Conservation (phyloP, 805 yeast genomes). For the Vanderwaltozyma tropicalis region DNA sequence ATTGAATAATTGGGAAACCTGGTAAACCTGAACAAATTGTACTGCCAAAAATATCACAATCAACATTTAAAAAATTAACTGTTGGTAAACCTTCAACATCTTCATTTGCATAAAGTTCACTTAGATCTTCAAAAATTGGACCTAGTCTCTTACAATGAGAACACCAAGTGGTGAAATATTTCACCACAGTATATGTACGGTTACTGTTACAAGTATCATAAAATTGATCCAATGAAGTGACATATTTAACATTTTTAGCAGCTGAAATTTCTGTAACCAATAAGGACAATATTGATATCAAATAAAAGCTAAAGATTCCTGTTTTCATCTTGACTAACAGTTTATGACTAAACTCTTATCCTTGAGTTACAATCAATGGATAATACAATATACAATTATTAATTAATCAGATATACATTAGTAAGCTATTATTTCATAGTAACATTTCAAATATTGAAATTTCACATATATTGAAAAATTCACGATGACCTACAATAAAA, state of each 20-base stretch:
- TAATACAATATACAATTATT: too few species aligned
- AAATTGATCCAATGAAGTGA: conserved; percentile 19
- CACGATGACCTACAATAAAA: too few species aligned
- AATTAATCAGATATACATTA: too few species aligned
- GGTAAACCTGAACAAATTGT: conserved; percentile 26
- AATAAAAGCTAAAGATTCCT: not conserved
- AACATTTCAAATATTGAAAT: too few species aligned
- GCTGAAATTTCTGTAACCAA: not conserved
- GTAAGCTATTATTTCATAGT: too few species aligned
- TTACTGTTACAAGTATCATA: conserved; percentile 19
- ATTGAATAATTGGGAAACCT: conserved; percentile 57
- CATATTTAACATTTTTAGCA: conserved; percentile 6
- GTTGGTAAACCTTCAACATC: conserved; percentile 5
- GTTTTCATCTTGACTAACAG: not conserved
- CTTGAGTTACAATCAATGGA: too few species aligned
- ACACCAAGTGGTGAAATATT: conserved; percentile 60
- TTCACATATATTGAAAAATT: too few species aligned
- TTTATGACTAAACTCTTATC: too few species aligned
- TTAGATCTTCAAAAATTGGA: conserved; percentile 46
- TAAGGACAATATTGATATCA: not conserved
- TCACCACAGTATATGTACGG: conserved; percentile 25
- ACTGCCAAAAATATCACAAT: conserved; percentile 27
- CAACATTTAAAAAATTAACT: conserved; percentile 24
- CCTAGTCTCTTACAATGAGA: conserved; percentile 50
- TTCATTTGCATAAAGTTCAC: conserved; percentile 27